phyloP scores from a whole-genome alignment of 1,284 basidiomycete genomes.

The Vanrija pseudolonga region DNA sequence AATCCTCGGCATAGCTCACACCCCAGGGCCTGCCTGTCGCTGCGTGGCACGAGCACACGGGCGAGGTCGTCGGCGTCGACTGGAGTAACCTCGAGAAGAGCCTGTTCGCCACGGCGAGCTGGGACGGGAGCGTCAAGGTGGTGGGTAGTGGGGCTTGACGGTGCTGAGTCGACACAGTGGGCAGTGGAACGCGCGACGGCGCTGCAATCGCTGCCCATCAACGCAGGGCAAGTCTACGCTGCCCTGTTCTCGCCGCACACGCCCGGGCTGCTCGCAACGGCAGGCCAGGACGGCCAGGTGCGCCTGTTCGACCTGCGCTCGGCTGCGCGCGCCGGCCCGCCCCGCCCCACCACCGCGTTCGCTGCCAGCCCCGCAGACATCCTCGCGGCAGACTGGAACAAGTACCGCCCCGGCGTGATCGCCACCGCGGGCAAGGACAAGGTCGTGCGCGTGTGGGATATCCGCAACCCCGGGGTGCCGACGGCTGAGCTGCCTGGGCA shows the following conservation, averaged over 20 bases:
- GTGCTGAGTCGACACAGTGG: conserved; percentile 60
- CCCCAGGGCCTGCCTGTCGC: conserved; percentile 62
- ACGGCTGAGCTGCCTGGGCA: conserved; percentile 43
- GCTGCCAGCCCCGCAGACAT: conserved; percentile 21
- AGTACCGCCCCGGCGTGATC: conserved; percentile 52
- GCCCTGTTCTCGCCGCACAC: conserved; percentile 88
- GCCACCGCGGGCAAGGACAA: conserved; percentile 55
- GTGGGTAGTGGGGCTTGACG: conserved; percentile 54
- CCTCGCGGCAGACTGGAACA: conserved; percentile 56
- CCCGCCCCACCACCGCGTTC: neutral
- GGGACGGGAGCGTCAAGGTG: conserved; percentile 88
- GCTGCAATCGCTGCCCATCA: conserved; percentile 71
- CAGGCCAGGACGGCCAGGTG: conserved; percentile 77
- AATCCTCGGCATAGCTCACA: neutral
- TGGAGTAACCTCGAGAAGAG: conserved; percentile 96
- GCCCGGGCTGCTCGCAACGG: conserved; percentile 72
- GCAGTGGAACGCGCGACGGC: conserved; percentile 73
- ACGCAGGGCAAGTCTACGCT: conserved; percentile 65
- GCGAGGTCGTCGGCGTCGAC: conserved; percentile 91
- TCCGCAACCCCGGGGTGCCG: conserved; percentile 28
- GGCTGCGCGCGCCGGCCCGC: neutral
- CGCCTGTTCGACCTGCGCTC: conserved; percentile 65
- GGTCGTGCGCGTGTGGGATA: conserved; percentile 51
- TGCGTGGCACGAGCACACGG: conserved; percentile 88
- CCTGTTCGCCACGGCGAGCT: conserved; percentile 79